A percentile compares a stretch with the other conserved stretches of the same genome.
Conservation (phyloP, 2,329 filamentous ascomycete genomes). For the Periconia sp. region DNA sequence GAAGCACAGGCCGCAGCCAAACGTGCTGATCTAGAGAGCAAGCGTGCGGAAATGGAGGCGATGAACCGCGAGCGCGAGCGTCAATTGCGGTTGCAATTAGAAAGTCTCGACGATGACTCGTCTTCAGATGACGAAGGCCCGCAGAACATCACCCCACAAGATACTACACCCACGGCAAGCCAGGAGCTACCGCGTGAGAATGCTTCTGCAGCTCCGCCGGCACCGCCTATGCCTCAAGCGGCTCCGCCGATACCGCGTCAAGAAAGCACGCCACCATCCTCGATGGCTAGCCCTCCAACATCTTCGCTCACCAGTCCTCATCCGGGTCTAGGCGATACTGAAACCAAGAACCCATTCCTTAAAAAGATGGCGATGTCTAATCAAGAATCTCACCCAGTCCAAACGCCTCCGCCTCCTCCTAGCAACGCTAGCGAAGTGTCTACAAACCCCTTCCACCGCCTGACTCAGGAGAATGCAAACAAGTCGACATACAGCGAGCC, state of each 20-base stretch:
- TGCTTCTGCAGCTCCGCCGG: slow-evolving; percentile 56
- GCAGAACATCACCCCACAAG: slow-evolving; percentile 69
- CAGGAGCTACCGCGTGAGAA: slow-evolving; percentile 56
- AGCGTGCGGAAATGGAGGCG: too few relatives aligned
- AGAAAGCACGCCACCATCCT: slow-evolving; percentile 55
- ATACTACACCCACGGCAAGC: slow-evolving; percentile 64
- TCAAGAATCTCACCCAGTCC: slow-evolving; percentile 53
- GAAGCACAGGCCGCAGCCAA: slow-evolving; percentile 83
- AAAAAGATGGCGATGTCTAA: slow-evolving; percentile 81
- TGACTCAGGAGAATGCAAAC: slow-evolving; percentile 69
- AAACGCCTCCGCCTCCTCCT: slow-evolving; percentile 47
- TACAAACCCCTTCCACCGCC: slow-evolving; percentile 94
- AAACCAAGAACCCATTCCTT: slow-evolving; percentile 95
- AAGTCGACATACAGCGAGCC: slow-evolving; percentile 39
- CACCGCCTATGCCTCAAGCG: slow-evolving; percentile 48
- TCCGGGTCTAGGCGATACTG: slow-evolving; percentile 64
- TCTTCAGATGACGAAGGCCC: slow-evolving; percentile 83
- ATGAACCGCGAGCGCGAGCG: slow-evolving; percentile 91
- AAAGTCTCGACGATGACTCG: slow-evolving; percentile 69
- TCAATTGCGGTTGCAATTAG: slow-evolving; percentile 86
- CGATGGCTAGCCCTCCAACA: slow-evolving; percentile 53
- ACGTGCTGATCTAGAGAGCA: slow-evolving; percentile 89
- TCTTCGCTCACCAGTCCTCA: slow-evolving; percentile 57
- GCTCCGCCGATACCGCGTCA: slow-evolving; percentile 37
- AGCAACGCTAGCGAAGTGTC: slow-evolving; percentile 58